phyloP scores from a whole-genome alignment of 176 grass and related monocot species.

The Alloteropsis semialata region DNA sequence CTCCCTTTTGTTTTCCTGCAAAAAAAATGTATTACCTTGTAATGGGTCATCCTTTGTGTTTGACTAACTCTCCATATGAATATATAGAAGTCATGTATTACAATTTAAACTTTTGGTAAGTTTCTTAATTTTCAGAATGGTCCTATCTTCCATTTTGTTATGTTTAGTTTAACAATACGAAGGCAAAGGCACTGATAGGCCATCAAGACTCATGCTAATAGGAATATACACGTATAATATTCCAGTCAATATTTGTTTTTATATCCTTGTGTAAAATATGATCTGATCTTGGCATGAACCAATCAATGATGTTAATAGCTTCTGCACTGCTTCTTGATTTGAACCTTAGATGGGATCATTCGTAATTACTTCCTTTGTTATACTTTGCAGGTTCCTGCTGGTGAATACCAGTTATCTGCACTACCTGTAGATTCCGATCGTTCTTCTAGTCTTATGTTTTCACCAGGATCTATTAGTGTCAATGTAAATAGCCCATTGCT shows the following conservation, averaged over 20 bases:
- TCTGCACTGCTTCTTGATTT: conserved; percentile 9
- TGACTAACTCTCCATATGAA: background rate
- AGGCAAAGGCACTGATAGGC: background rate
- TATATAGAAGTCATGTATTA: background rate
- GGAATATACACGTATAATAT: background rate
- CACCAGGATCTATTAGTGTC: conserved; percentile 68
- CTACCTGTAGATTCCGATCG: conserved; percentile 69
- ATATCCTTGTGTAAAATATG: conserved; percentile 31
- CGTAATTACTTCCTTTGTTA: conserved; percentile 19
- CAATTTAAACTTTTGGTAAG: background rate
- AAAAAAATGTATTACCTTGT: background rate
- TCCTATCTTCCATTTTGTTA: conserved; percentile 12
- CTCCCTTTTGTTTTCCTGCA: background rate
- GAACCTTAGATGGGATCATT: background rate
- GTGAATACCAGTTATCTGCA: conserved; percentile 74
- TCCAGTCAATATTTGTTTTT: conserved; percentile 3
- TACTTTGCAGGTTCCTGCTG: conserved; percentile 72
- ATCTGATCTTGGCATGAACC: conserved; percentile 15
- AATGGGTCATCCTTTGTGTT: background rate
- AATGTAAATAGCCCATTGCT: conserved; percentile 79
- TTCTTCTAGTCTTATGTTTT: conserved; percentile 75
- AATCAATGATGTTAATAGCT: background rate
- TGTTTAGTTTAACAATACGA: conserved; percentile 3
- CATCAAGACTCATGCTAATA: background rate
- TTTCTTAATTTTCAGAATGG: background rate